Evolutionary conservation across 305 asterid genomes (phyloP), one percentile per base, ranked within the genome.

Genomic region (Stenogyne calaminthoides): DNA sequence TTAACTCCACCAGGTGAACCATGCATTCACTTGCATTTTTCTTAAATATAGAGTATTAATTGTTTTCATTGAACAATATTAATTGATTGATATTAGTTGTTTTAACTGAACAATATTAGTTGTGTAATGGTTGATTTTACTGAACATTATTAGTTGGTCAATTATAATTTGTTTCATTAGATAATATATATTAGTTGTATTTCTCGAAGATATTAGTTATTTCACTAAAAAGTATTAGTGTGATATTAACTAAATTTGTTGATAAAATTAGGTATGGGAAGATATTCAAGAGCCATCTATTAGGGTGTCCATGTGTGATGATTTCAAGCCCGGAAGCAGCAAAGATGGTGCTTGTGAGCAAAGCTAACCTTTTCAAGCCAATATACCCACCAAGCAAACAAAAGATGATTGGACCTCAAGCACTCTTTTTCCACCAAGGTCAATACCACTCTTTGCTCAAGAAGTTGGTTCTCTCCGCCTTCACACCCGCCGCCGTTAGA

Each of bases 241-340:
- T 36, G 2, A 36, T 36, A 5, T 2, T 42, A 6, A 14, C 3
- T 44, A n/a, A 44, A 3, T 2, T 42, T 44, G 16, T 40, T 9
- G 0, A 10, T 1, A 19, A 19, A 47, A 51, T 1, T 22, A 88
- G 92, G 85, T 89, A 87, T 27, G 96, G 96, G 2, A 81, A 79
- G 22, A 78, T 90, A 62, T 88, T 84, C 85, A 90, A 90, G 84
- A 88, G 92, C 5, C 86, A 87, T 77, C 83, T 90, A 76, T 59
- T 90, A 27, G 96, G 95, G 3, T 90, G 96, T 37, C 95, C 90
- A 0, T 88, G 95, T 51, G 96, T 88, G 80, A 87, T 90, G 95
- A 83, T 88, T 2, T 77, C 92, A 0, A 84, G 89, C 75, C 95
- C 91, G 3, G 88, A 90, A 49, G 92, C 88, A 2, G 95, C 89